Evolutionary conservation across 352 stramenopile genomes (phyloP).

Genomic region (Globisporangium solare): DNA sequence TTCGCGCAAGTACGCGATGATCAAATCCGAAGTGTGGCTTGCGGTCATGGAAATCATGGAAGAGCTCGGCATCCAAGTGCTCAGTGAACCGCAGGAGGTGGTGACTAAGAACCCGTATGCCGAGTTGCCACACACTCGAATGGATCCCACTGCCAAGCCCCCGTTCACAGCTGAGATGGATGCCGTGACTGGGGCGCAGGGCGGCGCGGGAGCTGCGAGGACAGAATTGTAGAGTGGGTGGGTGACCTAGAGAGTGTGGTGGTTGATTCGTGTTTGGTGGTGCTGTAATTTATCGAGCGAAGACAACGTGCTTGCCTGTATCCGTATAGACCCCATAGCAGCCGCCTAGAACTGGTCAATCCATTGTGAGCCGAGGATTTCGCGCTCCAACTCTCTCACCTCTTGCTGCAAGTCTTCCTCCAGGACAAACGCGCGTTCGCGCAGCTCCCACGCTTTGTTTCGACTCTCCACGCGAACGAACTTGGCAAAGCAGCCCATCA

Average conservation of each 20-base stretch:
- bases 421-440: constrained; percentile 46
- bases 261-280: too few relatives aligned
- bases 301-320: background rate
- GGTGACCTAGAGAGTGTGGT: background rate
- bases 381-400: constrained; percentile 23
- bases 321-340: too few relatives aligned
- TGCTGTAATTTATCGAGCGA: constrained; percentile 11
- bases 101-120: constrained; percentile 28
- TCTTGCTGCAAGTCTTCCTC: constrained; percentile 65
- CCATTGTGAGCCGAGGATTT: constrained; percentile 15
- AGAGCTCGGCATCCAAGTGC: constrained; percentile 57
- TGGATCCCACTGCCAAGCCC: constrained; percentile 21
- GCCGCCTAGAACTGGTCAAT: constrained; percentile 9
- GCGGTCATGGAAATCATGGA: constrained; percentile 88
- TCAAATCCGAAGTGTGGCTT: constrained; percentile 87
- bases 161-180: constrained; percentile 63
- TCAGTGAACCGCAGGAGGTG: constrained; percentile 25
- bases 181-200: constrained; percentile 37
- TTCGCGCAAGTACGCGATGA: constrained; percentile 84
- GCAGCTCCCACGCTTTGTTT: constrained; percentile 33
- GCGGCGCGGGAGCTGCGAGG: background rate
- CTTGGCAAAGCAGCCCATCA: constrained; percentile 46
- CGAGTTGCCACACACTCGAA: constrained; percentile 25
- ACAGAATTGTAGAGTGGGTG: background rate
- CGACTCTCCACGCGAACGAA: constrained; percentile 62